Conservation (phyloP, 768 basidiomycete species). For the Ramaria sp. region DNA sequence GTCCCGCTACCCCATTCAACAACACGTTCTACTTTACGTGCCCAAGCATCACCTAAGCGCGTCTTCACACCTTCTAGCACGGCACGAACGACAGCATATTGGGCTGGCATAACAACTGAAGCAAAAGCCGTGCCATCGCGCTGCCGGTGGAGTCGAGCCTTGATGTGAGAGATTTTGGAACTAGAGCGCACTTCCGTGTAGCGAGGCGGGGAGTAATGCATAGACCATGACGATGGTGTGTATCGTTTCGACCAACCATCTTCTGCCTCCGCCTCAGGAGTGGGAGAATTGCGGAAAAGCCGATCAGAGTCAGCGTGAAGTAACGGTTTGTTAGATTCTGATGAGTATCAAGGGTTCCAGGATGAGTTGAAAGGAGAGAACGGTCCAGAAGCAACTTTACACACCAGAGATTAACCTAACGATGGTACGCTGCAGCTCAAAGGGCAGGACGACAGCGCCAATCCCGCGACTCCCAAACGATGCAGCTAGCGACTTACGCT, state of each 20-base stretch:
- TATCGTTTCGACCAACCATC: constrained; percentile 14
- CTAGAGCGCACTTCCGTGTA: constrained; percentile 7
- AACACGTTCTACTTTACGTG: constrained; percentile 35
- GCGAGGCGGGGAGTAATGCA: constrained; percentile 6
- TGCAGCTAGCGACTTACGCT: constrained; percentile 71
- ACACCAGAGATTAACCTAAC: constrained; percentile 55
- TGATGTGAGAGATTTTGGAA: constrained; percentile 6
- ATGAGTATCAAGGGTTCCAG: too few species aligned
- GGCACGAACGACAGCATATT: constrained; percentile 71
- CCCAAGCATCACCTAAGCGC: constrained; percentile 53
- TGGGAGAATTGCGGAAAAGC: constrained; percentile 34
- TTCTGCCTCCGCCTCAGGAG: constrained; percentile 18
- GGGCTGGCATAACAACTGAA: constrained; percentile 73
- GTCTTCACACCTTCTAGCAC: constrained; percentile 58
- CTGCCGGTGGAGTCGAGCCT: constrained; percentile 16
- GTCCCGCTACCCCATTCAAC: constrained; percentile 81
- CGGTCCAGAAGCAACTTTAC: constrained; percentile 10
- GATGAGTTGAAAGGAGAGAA: too few species aligned
- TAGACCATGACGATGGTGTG: constrained; percentile 7
- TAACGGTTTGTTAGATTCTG: constrained; percentile 53
- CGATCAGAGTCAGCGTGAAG: constrained; percentile 64
- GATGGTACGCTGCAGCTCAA: constrained; percentile 60
- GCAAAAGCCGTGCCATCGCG: constrained; percentile 80
- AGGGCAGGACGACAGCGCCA: constrained; percentile 61
- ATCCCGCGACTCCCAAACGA: constrained; percentile 64